Evolutionary conservation across 2,329 filamentous ascomycete species (phyloP).

Genomic region (Aspergillus ustus): DNA sequence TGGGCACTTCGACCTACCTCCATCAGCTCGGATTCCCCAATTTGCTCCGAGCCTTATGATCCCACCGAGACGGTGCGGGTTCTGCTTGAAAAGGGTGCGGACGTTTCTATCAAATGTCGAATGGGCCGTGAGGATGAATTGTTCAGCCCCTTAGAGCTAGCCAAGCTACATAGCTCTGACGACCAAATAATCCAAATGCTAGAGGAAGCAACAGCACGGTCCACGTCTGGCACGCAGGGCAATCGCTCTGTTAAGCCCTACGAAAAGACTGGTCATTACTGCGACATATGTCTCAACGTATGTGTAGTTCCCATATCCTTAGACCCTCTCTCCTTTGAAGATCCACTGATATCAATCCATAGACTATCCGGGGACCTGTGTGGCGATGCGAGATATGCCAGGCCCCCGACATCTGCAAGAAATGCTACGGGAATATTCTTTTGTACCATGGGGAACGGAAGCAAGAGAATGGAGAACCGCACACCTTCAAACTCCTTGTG

Average conservation of each 20-base stretch:
- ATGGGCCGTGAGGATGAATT: background rate
- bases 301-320: background rate
- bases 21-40: background rate
- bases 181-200: background rate
- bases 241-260: background rate
- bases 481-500: background rate
- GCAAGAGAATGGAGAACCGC: background rate
- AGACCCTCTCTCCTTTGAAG: background rate
- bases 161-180: background rate
- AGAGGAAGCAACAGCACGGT: too few relatives aligned
- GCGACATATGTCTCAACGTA: background rate
- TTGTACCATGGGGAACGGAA: background rate
- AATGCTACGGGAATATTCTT: background rate
- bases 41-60: background rate
- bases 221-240: background rate
- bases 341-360: background rate
- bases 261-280: background rate
- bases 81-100: background rate
- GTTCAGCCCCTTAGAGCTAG: background rate
- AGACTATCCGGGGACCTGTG: slow-evolving; percentile 2
- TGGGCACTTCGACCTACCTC: background rate
- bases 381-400: background rate
- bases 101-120: background rate
- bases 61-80: background rate
- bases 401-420: background rate